Evolutionary conservation across 108 stramenopile genomes (phyloP).

Genomic region (Bacterosira constricta): DNA sequence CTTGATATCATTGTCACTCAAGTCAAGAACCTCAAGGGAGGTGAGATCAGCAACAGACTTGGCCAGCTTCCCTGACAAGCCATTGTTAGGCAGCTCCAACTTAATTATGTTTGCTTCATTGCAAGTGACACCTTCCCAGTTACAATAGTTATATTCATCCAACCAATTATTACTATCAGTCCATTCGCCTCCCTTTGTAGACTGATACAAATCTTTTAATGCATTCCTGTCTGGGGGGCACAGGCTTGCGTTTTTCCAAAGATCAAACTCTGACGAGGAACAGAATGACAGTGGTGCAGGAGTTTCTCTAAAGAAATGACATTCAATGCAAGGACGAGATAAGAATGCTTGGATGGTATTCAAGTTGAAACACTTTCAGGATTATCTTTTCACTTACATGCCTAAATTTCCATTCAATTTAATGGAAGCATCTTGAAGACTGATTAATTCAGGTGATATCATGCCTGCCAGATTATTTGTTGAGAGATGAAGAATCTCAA

Average conservation of each 20-base stretch:
- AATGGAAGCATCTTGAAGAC: not conserved
- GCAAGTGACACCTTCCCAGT: conserved; percentile 20
- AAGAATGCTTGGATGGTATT: not conserved
- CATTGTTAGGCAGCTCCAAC: conserved; percentile 23
- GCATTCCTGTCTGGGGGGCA: conserved; percentile 30
- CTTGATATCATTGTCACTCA: conserved; percentile 54
- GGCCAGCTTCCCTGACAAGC: conserved; percentile 54
- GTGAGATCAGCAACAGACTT: conserved; percentile 41
- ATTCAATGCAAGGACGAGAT: not conserved
- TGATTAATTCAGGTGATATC: not conserved
- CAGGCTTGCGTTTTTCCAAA: not conserved
- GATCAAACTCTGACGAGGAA: conserved; percentile 2
- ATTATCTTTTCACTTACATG: not conserved
- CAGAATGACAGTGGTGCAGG: not conserved
- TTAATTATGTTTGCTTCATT: not conserved
- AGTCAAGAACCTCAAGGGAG: conserved; percentile 46
- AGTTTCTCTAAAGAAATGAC: not conserved
- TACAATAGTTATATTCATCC: not conserved
- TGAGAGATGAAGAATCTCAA: not conserved
- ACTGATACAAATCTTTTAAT: conserved; percentile 11
- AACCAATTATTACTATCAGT: conserved; percentile 6
- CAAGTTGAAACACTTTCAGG: not conserved
- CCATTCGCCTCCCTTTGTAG: conserved; percentile 28
- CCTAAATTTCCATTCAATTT: not conserved
- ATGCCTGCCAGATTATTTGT: not conserved